Evolutionary conservation across 1,284 basidiomycete genomes (phyloP), one percentile per base, ranked within the genome.

Genomic region (Naganishia albida): DNA sequence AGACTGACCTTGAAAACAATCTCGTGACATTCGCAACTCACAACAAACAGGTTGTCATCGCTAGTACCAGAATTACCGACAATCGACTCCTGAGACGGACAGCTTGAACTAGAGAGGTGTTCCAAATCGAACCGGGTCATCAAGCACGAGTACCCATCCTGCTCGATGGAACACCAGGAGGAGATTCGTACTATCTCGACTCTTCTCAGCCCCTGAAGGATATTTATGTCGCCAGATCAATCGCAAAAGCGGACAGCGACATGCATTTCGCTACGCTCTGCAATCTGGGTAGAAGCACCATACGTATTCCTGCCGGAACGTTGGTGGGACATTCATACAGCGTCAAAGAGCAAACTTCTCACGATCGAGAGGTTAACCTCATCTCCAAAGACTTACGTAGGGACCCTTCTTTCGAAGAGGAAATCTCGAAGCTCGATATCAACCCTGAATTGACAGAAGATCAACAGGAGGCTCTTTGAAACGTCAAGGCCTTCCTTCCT

Each of bases 1-100:
- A n/a, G 16, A 57, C 65, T 26, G 50, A 68, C 39, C 25, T 68
- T 18, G 39, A 64, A 26, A n/a, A 18, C 18, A 42, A 42, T 13
- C 18, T 20, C 16, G 42, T 54, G 38, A 54, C n/a, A 6, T 54
- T 38, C 38, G 64, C 52, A 1, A 25, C 39, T 13, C 39, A 12
- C 34, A 18, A 34, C 34, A 4, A 44, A 48, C 38, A 55, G 38
- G 20, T 43, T 56, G 15, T 66, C 52, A 42, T 62, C 25, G 7
- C 30, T 13, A 30, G 46, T 51, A 42, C 42, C 23, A 42, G 59
- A 38, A 23, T 43, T 6, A 18, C 60, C 20, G 12, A 2, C 30
- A 26, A 13, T 13, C 28, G 34, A 54, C 52, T 10, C n/a, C n/a
- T n/a, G n/a, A n/a, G n/a, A n/a, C n/a, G n/a, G n/a, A n/a, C n/a